These are phyloP conservation scores for Schwanniomyces yamadae DNA, from an alignment of 805 yeast species.

Conservation along the genomic window DNA sequence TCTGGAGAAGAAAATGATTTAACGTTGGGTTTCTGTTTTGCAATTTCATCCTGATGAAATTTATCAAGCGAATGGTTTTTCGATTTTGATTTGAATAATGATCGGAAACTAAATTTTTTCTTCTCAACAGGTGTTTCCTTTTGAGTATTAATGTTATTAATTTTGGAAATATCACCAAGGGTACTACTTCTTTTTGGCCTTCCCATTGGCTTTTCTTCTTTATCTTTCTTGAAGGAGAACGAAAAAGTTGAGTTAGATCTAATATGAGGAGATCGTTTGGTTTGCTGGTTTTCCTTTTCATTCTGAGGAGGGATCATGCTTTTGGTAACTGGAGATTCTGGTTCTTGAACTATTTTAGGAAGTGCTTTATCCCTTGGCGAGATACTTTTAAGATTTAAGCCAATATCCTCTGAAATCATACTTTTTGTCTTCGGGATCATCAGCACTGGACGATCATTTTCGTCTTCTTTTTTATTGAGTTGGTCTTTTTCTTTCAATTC, in stretches of 20 bases:
- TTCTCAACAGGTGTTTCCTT: constrained; percentile 12
- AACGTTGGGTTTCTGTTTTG: constrained; percentile 15
- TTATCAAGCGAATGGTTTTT: constrained; percentile 24
- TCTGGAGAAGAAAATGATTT: constrained; percentile 34
- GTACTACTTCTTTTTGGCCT: constrained; percentile 12
- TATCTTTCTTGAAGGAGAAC: constrained; percentile 10
- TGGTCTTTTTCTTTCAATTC: constrained; percentile 6
- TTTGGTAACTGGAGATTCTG: not conserved
- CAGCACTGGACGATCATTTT: not conserved
- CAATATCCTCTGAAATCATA: constrained; percentile 5
- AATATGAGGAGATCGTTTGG: constrained; percentile 16
- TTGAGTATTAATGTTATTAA: not conserved
- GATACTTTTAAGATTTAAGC: not conserved
- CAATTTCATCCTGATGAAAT: constrained; percentile 5
- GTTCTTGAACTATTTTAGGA: not conserved
- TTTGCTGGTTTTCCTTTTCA: not conserved
- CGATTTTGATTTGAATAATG: constrained; percentile 38
- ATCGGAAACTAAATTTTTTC: constrained; percentile 38
- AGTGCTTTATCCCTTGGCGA: not conserved
- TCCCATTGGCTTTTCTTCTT: constrained; percentile 8
- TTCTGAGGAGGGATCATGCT: not conserved
- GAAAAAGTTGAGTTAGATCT: constrained; percentile 22
- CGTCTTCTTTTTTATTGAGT: constrained; percentile 3
- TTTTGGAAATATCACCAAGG: constrained; percentile 15
- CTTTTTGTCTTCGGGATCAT: not conserved